Conservation (phyloP, 345 rosid species). For the Erodium maritimum region DNA sequence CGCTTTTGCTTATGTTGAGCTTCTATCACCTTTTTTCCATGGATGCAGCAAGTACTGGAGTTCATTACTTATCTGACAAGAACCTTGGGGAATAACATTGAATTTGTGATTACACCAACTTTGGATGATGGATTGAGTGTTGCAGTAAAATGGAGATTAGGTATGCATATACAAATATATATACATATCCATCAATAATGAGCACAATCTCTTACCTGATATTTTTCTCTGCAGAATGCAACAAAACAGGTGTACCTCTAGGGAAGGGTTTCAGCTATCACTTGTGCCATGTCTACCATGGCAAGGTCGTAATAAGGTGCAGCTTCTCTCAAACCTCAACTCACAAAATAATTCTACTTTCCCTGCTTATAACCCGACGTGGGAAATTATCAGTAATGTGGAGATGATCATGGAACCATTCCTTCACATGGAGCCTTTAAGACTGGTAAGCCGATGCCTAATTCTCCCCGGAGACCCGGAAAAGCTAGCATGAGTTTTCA, state of each 20-base stretch:
- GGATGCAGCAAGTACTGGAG: constrained; percentile 52
- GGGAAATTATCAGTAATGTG: constrained; percentile 35
- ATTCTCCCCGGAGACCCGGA: no score
- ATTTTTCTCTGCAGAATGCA: constrained; percentile 42
- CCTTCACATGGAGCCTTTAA: constrained; percentile 40
- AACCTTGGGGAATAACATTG: constrained; percentile 41
- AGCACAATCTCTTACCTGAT: neutral
- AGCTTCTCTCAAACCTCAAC: neutral
- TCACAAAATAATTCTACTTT: neutral
- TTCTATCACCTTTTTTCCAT: neutral
- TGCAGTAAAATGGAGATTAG: constrained; percentile 55
- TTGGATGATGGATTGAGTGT: constrained; percentile 53
- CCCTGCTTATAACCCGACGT: no score
- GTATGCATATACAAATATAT: constrained; percentile 9
- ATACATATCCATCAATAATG: no score
- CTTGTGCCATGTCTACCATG: constrained; percentile 54
- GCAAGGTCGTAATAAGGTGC: constrained; percentile 54
- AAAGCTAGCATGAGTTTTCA: no score
- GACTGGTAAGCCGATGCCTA: constrained; percentile 29
- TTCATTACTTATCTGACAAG: constrained; percentile 42
- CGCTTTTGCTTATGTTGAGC: no score
- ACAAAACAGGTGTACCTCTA: constrained; percentile 34
- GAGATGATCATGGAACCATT: constrained; percentile 81
- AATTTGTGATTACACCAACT: constrained; percentile 45
- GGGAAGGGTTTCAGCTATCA: constrained; percentile 73